Conservation (phyloP, 768 basidiomycete species). For the Jaapia argillacea region DNA sequence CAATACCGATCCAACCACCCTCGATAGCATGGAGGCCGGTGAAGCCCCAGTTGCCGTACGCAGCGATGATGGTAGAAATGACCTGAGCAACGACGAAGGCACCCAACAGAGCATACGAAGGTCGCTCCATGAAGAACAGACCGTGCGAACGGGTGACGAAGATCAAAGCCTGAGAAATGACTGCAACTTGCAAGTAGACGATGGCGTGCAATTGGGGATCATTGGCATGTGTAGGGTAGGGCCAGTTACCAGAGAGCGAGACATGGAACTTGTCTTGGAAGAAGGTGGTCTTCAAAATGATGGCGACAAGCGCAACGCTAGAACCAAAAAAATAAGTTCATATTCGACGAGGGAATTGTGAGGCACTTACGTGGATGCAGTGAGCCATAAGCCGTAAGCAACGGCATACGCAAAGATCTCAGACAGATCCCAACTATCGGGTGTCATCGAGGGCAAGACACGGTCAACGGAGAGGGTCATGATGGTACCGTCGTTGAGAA, state of each 20-base stretch:
- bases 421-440: slow-evolving; percentile 91
- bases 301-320: slow-evolving; percentile 69
- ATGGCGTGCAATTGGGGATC: slow-evolving; percentile 80
- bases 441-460: slow-evolving; percentile 85
- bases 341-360: slow-evolving; percentile 4
- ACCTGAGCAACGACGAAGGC: slow-evolving; percentile 94
- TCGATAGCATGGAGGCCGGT: slow-evolving; percentile 71
- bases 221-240: slow-evolving; percentile 32
- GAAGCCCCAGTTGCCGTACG: slow-evolving; percentile 91
- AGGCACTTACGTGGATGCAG: slow-evolving; percentile 76
- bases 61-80: slow-evolving; percentile 92
- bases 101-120: slow-evolving; percentile 76
- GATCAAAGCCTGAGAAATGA: slow-evolving; percentile 97
- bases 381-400: slow-evolving; percentile 92
- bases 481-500: slow-evolving; percentile 97
- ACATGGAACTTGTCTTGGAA: slow-evolving; percentile 87
- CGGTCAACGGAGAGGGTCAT: slow-evolving; percentile 97
- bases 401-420: slow-evolving; percentile 96
- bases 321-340: slow-evolving; percentile 1
- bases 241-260: slow-evolving; percentile 25
- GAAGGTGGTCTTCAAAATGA: slow-evolving; percentile 81
- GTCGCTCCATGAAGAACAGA: slow-evolving; percentile 97
- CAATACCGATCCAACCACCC: slow-evolving; percentile 94
- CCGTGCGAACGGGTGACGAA: slow-evolving; percentile 92
- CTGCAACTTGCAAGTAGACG: slow-evolving; percentile 93